phyloP scores from a whole-genome alignment of 768 basidiomycete species.

The Paxillus ammoniavirescens region DNA sequence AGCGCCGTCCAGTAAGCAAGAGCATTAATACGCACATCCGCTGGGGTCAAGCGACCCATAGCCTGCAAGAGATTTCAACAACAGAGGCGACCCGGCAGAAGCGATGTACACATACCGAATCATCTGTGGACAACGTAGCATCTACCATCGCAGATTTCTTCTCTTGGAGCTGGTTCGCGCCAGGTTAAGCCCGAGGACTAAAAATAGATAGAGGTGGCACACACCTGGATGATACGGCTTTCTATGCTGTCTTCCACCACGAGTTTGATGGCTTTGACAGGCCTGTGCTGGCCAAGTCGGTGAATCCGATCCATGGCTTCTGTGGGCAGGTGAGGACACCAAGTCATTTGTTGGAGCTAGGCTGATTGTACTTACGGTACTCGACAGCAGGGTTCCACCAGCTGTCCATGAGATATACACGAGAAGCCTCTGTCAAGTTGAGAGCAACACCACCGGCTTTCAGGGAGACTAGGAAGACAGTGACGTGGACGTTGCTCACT shows the following conservation, averaged over 20 bases:
- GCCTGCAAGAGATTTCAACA: constrained; percentile 45
- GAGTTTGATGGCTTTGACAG: constrained; percentile 90
- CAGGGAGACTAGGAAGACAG: constrained; percentile 94
- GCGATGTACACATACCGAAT: constrained; percentile 50
- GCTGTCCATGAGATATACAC: constrained; percentile 95
- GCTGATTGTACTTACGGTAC: constrained; percentile 56
- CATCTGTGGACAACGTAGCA: constrained; percentile 80
- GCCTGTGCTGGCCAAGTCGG: constrained; percentile 90
- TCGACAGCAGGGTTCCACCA: constrained; percentile 99
- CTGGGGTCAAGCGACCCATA: constrained; percentile 91
- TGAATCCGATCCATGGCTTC: constrained; percentile 98
- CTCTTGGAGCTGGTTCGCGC: constrained; percentile 68
- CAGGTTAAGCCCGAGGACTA: not conserved
- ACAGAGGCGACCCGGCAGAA: constrained; percentile 1
- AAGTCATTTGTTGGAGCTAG: not conserved
- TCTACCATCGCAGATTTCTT: constrained; percentile 97
- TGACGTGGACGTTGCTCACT: constrained; percentile 93
- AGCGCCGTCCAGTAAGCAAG: constrained; percentile 3
- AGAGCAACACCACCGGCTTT: constrained; percentile 95
- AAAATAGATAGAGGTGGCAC: constrained; percentile 5
- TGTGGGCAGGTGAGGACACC: constrained; percentile 30
- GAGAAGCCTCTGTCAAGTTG: constrained; percentile 87
- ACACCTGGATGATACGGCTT: constrained; percentile 84
- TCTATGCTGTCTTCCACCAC: constrained; percentile 97
- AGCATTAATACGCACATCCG: constrained; percentile 50